Percentiles rank a stretch among this genome's conserved stretches.
These are phyloP conservation scores for Chlamydomonas asymmetrica DNA, from an alignment of 139 green algal species.

Conservation along the genomic window DNA sequence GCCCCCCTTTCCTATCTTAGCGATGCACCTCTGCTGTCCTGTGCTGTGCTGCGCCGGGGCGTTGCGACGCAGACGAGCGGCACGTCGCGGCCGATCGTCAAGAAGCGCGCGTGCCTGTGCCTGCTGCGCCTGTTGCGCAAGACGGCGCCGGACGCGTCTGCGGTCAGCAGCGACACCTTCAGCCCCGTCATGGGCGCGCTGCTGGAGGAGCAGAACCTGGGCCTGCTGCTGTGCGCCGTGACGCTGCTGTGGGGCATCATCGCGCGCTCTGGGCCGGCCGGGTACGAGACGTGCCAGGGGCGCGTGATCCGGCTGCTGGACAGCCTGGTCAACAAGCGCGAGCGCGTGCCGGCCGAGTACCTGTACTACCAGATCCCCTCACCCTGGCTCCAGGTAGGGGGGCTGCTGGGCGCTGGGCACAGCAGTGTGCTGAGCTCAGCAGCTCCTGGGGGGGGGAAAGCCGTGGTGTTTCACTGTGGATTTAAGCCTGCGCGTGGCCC, in stretches of 20 bases:
- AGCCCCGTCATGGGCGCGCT: slow-evolving; percentile 58
- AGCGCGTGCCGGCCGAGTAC: slow-evolving; percentile 85
- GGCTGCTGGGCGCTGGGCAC: too few species aligned
- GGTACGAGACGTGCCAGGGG: slow-evolving; percentile 84
- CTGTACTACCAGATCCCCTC: slow-evolving; percentile 98
- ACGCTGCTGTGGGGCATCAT: slow-evolving; percentile 89
- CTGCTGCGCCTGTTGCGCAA: slow-evolving; percentile 93
- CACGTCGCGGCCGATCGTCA: slow-evolving; percentile 78
- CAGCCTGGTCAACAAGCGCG: slow-evolving; percentile 65
- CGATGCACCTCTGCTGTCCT: background rate
- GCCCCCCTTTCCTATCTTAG: too few species aligned
- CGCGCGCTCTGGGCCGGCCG: slow-evolving; percentile 56
- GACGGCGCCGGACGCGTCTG: slow-evolving; percentile 63
- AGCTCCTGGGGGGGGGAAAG: too few species aligned
- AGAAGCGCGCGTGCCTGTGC: slow-evolving; percentile 97
- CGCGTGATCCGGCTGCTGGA: slow-evolving; percentile 86
- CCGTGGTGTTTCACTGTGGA: too few species aligned
- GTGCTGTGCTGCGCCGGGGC: background rate
- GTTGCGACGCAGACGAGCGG: slow-evolving; percentile 63
- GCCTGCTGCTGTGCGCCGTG: slow-evolving; percentile 79
- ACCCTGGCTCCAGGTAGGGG: slow-evolving; percentile 94
- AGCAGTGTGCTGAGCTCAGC: too few species aligned
- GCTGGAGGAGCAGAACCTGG: slow-evolving; percentile 92
- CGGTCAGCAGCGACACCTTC: slow-evolving; percentile 65
- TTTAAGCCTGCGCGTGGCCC: too few species aligned